Conservation (phyloP, 78 protist species). For the Isochrysis galbana region DNA sequence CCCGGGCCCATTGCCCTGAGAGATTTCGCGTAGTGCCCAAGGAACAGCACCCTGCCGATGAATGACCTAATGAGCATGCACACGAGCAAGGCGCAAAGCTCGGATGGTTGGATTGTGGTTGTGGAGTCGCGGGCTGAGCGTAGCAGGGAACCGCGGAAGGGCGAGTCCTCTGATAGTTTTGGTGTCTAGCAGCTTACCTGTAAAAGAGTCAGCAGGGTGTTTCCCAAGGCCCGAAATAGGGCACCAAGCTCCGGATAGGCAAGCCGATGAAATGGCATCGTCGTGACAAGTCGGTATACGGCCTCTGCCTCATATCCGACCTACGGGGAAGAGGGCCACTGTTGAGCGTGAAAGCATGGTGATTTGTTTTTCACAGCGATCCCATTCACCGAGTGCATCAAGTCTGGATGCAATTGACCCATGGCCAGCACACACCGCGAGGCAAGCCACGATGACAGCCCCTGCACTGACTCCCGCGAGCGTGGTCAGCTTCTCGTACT, state of each 20-base stretch:
- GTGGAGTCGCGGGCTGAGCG: no score
- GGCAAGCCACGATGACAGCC: background rate
- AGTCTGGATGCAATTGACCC: background rate
- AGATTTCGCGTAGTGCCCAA: background rate
- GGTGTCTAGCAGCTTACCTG: no score
- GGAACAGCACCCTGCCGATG: background rate
- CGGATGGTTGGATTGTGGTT: no score
- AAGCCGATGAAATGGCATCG: background rate
- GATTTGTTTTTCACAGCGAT: no score
- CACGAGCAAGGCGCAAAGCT: no score
- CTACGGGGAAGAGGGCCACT: background rate
- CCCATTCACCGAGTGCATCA: background rate
- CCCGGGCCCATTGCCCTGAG: background rate
- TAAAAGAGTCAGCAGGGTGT: background rate
- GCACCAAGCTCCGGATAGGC: slow-evolving; percentile 5
- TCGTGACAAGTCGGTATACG: background rate
- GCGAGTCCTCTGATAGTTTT: no score
- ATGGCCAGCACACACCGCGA: background rate
- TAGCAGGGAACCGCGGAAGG: no score
- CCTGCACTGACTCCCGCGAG: slow-evolving; percentile 14
- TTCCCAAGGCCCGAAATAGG: background rate
- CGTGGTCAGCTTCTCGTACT: background rate
- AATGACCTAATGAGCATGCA: no score
- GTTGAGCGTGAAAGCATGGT: background rate
- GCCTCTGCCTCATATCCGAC: background rate